Conservation (phyloP, 306 rosid species). For the Quercus engelmannii region DNA sequence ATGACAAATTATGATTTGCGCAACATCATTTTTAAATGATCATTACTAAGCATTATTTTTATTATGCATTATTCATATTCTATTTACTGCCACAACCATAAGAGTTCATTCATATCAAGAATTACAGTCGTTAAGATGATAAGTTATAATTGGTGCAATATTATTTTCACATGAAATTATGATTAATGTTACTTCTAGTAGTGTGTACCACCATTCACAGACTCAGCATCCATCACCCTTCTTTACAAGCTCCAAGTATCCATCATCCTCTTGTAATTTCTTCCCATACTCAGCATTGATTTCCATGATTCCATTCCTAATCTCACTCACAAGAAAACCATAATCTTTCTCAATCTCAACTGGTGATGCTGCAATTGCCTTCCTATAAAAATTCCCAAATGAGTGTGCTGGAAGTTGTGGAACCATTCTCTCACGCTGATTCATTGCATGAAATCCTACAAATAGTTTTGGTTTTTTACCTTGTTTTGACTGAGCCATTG, state of each 20-base stretch:
- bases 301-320: background rate
- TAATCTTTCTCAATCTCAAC: background rate
- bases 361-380: background rate
- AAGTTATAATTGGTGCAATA: no score
- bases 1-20: no score
- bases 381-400: background rate
- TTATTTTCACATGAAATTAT: no score
- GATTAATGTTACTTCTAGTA: no score
- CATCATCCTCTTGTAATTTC: background rate
- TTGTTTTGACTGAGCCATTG: background rate
- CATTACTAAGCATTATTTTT: no score
- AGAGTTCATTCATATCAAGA: no score
- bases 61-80: no score
- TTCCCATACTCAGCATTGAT: background rate
- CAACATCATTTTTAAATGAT: no score
- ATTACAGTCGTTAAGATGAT: no score
- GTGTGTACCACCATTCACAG: no score
- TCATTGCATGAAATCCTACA: conserved; percentile 11
- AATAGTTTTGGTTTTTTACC: background rate
- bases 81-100: no score
- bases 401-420: background rate
- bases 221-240: background rate
- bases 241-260: background rate
- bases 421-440: conserved; percentile 1
- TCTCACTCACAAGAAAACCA: background rate